Conservation (phyloP, 129 eudicot genomes). For the Mikania micrantha region DNA sequence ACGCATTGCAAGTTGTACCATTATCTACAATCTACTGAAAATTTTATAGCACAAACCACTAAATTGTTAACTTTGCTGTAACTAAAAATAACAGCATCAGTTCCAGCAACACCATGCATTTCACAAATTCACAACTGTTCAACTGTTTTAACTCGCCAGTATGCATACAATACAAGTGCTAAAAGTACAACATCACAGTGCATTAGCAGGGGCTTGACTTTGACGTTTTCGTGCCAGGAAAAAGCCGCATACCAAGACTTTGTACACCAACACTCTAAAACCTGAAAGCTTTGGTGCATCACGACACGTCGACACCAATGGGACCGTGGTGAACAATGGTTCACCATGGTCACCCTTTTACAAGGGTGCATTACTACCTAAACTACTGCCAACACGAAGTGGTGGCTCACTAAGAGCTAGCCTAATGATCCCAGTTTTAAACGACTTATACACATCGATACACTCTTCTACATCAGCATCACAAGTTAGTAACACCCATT, state of each 20-base stretch:
- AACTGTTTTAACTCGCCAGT: conserved; percentile 1
- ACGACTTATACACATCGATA: conserved; percentile 53
- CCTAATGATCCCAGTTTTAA: conserved; percentile 51
- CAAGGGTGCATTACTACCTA: conserved; percentile 51
- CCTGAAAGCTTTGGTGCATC: background rate
- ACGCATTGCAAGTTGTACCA: conserved; percentile 8
- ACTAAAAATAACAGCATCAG: conserved; percentile 24
- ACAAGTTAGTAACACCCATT: conserved; percentile 86
- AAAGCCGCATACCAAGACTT: conserved; percentile 16
- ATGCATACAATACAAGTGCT: conserved; percentile 29
- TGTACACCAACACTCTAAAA: background rate
- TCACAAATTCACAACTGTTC: conserved; percentile 8
- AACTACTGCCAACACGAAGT: conserved; percentile 52
- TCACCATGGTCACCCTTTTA: conserved; percentile 16
- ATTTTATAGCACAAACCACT: conserved; percentile 20
- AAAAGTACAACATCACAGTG: conserved; percentile 9
- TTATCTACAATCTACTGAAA: background rate
- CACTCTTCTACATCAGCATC: conserved; percentile 91
- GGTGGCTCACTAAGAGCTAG: conserved; percentile 44
- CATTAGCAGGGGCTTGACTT: background rate
- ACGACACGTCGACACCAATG: no score
- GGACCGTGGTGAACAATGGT: background rate
- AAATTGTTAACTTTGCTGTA: conserved; percentile 16
- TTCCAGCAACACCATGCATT: conserved; percentile 15
- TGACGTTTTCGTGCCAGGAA: background rate